Evolutionary conservation across 768 basidiomycete species (phyloP), one percentile per base, ranked within the genome.

Genomic region (Suillus variegatus): DNA sequence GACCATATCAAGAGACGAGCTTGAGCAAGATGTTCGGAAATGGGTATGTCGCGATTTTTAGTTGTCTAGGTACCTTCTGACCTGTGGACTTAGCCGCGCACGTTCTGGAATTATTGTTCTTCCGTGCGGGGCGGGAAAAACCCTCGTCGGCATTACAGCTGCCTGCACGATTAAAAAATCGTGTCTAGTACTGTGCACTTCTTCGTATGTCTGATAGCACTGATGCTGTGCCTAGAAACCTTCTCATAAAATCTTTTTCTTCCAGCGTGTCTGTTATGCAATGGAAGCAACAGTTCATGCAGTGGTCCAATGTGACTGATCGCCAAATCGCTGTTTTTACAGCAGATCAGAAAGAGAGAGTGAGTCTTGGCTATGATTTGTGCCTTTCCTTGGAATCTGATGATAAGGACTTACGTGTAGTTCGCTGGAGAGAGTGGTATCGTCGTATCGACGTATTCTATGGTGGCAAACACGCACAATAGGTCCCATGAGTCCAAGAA

Each of bases 11-110:
- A 77, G 97, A 99, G 79, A 99, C 97, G 62, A 95, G 93, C 74
- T 81, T 99, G 51, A 95, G 94, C 69, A 99, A 99, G 80, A 99
- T 99, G 97, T 99, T 99, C 77, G 97, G 97, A 62, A 99, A 99
- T 76, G 97, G 95, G 93, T 95, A 77, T 62, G 61, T 68, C 25
- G 38, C 54, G 18, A 35, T 60, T 35, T 61, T 32, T 47, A 38
- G 16, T 5, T 16, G 9, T 46, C 12, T 28, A 40, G 58, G 22
- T 35, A 22, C 28, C 41, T 35, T 20, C 56, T 67, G 66, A 9
- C 68, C 65, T 66, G 13, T 22, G 63, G 70, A 69, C n/a, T 12
- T 65, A 96, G 96, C 60, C 96, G 97, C 74, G 97, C 97, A 55
- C 88, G 97, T 63, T 97, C 95, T 52, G 97, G 97, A 3, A 99